These are phyloP conservation scores for Xylaria sp. DNA, from an alignment of 2,329 filamentous ascomycete genomes.

Conservation along the genomic window DNA sequence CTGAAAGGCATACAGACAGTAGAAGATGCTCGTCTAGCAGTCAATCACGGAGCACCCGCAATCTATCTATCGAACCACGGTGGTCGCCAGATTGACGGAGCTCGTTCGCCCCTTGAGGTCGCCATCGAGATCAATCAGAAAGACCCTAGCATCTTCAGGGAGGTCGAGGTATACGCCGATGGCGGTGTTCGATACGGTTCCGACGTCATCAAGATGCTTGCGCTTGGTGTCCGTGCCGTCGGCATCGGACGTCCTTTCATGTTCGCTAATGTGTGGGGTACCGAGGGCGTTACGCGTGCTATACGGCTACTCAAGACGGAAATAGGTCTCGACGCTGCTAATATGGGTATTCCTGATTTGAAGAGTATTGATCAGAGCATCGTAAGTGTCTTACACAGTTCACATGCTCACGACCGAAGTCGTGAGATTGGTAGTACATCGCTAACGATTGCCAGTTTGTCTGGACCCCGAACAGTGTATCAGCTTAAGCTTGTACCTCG, in stretches of 20 bases:
- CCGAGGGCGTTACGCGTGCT: conserved; percentile 55
- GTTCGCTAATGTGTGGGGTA: conserved; percentile 61
- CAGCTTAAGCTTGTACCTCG: too few relatives aligned
- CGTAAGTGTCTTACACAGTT: neutral
- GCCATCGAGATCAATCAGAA: conserved; percentile 47
- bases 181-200: conserved; percentile 51
- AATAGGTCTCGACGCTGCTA: conserved; percentile 50
- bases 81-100: conserved; percentile 50
- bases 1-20: conserved; percentile 51
- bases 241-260: conserved; percentile 59
- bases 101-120: conserved; percentile 48
- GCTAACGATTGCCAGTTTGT: too few relatives aligned
- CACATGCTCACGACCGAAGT: too few relatives aligned
- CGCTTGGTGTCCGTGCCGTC: conserved; percentile 51
- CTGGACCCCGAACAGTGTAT: too few relatives aligned
- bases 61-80: conserved; percentile 54
- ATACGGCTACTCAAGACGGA: conserved; percentile 59
- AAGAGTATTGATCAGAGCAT: conserved; percentile 38
- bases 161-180: conserved; percentile 50
- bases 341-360: conserved; percentile 46
- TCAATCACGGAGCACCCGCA: conserved; percentile 45
- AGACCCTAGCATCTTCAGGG: conserved; percentile 47
- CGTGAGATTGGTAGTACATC: too few relatives aligned
- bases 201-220: conserved; percentile 51
- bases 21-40: conserved; percentile 48